A percentile compares a stretch with the other conserved stretches of the same genome.
phyloP scores from a whole-genome alignment of 1,139 yeast genomes.

The Geotrichum candidum region DNA sequence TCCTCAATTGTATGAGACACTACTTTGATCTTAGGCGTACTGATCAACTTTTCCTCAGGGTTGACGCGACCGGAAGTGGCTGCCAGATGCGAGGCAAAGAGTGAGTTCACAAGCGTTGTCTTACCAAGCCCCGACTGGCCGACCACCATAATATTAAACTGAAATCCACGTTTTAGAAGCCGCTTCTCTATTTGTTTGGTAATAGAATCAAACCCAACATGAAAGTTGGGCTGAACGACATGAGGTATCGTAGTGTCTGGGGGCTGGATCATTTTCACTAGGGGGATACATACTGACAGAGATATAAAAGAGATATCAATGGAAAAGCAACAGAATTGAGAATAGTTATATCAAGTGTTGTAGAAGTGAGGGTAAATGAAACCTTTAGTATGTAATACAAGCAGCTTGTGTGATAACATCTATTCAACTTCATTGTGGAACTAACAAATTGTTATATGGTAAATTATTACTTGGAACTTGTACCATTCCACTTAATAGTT shows the following conservation, averaged over 20 bases:
- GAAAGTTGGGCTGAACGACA: constrained; percentile 28
- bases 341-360: not conserved
- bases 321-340: not conserved
- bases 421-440: too few relatives aligned
- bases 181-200: constrained; percentile 93
- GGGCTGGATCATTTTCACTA: not conserved
- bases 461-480: too few relatives aligned
- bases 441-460: too few relatives aligned
- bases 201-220: constrained; percentile 95
- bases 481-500: too few relatives aligned
- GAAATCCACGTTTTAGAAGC: constrained; percentile 86
- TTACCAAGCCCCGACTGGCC: constrained; percentile 93
- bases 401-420: too few relatives aligned
- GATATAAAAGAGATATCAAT: not conserved
- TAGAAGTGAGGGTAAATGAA: too few relatives aligned
- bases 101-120: constrained; percentile 82
- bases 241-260: constrained; percentile 10
- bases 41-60: constrained; percentile 66
- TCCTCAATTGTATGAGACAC: constrained; percentile 65
- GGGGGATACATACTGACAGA: not conserved
- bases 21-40: constrained; percentile 83
- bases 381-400: too few relatives aligned
- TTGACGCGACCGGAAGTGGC: constrained; percentile 64
- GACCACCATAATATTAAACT: constrained; percentile 88
- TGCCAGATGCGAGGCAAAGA: constrained; percentile 77